Evolutionary conservation across 345 rosid species (phyloP), one percentile per base, ranked within the genome.

Genomic region (Camelina sativa): DNA sequence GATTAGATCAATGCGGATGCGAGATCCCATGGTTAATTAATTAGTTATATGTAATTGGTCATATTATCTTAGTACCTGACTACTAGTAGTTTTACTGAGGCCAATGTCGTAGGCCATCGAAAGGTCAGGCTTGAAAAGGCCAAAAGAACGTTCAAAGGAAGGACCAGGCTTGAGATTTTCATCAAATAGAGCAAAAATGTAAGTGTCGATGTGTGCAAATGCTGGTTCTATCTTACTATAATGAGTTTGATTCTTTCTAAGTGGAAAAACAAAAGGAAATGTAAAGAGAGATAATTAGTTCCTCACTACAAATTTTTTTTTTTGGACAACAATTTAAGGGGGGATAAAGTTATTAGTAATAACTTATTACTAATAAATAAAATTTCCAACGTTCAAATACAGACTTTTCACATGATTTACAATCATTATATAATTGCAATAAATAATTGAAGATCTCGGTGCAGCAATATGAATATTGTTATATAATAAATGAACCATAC

Each of bases 91-190:
- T 82, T 88, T 91, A 17, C 85, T 73, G 40, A 93, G 84, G 41
- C 96, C 97, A 76, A 54, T 77, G 60, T 91, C 98, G 19, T 89
- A 91, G 0, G 71, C 48, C 85, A 81, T 77, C 0, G 98, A 81
- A 69, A 89, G 93, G 66, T 93, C 97, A 2, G 88, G 64, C 57
- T 67, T 93, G 82, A 71, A 91, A 62, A 91, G 86, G 22, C 98
- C 98, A 3, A 89, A 93, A 1, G 88, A 81, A 17, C 93, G 82
- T 63, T 93, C 98, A 4, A 87, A 88, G 3, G 82, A 51, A 40
- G 94, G 90, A 0, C 96, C 97, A 3, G 90, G 77, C 72, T 89
- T 93, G 86, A 87, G 73, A 77, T 93, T 76, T 74, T 93, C 98
- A 6, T 93, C 92, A 25, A 87, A 93, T 55, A 93, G 88, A 1